Evolutionary conservation across 345 rosid genomes (phyloP).

Genomic region (Psidium guajava): DNA sequence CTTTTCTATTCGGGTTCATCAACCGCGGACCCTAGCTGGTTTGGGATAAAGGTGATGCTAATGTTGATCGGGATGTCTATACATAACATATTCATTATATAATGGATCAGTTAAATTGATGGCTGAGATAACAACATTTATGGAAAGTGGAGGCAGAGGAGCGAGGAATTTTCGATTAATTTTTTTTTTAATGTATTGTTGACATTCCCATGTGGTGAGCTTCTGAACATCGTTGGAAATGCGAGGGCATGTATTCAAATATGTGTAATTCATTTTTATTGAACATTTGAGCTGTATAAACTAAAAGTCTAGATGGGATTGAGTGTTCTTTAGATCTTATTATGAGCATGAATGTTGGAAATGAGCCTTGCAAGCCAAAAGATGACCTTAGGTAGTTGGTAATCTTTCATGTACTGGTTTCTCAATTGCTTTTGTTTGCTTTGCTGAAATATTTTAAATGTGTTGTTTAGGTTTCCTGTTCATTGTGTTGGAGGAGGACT

Average conservation of each 20-base stretch:
- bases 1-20: too few species aligned
- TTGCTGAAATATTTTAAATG: background rate
- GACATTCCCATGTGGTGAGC: background rate
- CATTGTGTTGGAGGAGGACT: background rate
- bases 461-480: background rate
- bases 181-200: background rate
- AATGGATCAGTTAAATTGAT: background rate
- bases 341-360: background rate
- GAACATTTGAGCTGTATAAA: background rate
- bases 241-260: background rate
- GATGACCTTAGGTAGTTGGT: background rate
- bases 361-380: background rate
- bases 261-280: background rate
- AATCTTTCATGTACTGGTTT: background rate
- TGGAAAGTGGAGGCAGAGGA: background rate
- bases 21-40: too few species aligned
- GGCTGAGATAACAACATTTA: background rate
- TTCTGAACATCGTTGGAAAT: background rate
- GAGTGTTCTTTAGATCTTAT: background rate
- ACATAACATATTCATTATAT: background rate
- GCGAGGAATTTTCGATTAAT: background rate
- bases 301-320: background rate
- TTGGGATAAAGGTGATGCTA: too few species aligned
- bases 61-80: background rate
- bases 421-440: background rate